These are phyloP conservation scores for Arthrobotrys pseudoclavata DNA, from an alignment of 2,329 filamentous ascomycete genomes.

Conservation along the genomic window DNA sequence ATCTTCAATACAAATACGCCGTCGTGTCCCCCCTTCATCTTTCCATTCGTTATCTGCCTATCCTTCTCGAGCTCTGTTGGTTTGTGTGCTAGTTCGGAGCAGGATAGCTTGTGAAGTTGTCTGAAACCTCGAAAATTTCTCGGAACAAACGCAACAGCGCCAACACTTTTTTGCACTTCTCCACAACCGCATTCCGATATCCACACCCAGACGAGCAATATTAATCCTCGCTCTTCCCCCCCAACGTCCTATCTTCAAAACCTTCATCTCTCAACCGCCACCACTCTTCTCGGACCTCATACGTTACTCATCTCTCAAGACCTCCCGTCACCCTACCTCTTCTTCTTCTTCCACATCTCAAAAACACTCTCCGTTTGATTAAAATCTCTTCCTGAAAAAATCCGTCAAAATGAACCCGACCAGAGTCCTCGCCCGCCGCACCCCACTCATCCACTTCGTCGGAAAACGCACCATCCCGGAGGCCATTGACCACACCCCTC, in stretches of 20 bases:
- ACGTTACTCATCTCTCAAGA: not conserved
- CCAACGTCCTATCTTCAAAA: slow-evolving; percentile 14
- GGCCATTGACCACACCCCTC: slow-evolving; percentile 78
- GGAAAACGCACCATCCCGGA: slow-evolving; percentile 76
- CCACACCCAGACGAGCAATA: not conserved
- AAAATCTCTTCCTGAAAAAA: not conserved
- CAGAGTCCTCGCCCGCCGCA: slow-evolving; percentile 73
- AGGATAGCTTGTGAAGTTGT: not conserved
- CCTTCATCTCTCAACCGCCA: not conserved
- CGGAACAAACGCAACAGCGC: slow-evolving; percentile 45
- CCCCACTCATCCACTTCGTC: slow-evolving; percentile 75
- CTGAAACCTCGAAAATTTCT: slow-evolving; percentile 56
- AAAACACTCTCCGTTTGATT: not conserved
- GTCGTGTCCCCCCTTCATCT: slow-evolving; percentile 6
- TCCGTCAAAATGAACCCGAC: slow-evolving; percentile 71
- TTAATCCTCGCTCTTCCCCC: not conserved
- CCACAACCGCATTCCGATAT: slow-evolving; percentile 29
- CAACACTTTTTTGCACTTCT: slow-evolving; percentile 12
- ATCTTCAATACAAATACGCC: slow-evolving; percentile 41
- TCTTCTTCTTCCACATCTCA: not conserved
- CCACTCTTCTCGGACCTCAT: not conserved
- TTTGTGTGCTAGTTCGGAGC: not conserved
- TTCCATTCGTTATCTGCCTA: too few species aligned
- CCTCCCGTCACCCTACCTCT: not conserved
- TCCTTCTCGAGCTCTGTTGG: not conserved